A percentile compares a stretch with the other conserved stretches of the same genome.
These are phyloP conservation scores for Aureobasidium mangrovei DNA, from an alignment of 2,329 filamentous ascomycete species.

Conservation along the genomic window DNA sequence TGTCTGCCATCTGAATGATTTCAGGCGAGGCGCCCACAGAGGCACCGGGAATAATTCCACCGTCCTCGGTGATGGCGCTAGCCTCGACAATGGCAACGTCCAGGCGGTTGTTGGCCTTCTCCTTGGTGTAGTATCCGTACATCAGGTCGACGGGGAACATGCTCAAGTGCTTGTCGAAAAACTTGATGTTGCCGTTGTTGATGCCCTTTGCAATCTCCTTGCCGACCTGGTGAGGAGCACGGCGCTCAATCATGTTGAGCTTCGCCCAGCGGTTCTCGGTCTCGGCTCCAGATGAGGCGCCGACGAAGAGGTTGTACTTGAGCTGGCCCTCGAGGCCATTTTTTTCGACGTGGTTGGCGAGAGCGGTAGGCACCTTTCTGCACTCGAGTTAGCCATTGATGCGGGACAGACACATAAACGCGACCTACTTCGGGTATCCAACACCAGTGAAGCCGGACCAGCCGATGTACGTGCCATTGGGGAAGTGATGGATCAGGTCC, in stretches of 20 bases:
- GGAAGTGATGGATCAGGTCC: constrained; percentile 72
- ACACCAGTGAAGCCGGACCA: constrained; percentile 91
- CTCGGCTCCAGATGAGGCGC: constrained; percentile 80
- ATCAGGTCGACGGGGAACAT: constrained; percentile 87
- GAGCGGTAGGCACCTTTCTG: constrained; percentile 72
- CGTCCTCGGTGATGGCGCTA: constrained; percentile 77
- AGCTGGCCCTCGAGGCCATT: constrained; percentile 76
- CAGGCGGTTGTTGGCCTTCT: constrained; percentile 63
- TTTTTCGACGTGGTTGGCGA: constrained; percentile 83
- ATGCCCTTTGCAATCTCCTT: constrained; percentile 87
- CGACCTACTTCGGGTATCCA: constrained; percentile 70
- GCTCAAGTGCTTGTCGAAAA: constrained; percentile 88
- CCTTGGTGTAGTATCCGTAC: constrained; percentile 67
- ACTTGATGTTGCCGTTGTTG: constrained; percentile 79
- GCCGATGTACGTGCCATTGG: constrained; percentile 76
- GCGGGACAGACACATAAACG: not conserved
- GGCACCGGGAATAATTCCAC: constrained; percentile 79
- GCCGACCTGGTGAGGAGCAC: constrained; percentile 79
- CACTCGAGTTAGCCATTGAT: constrained; percentile 17
- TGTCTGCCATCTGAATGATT: constrained; percentile 82
- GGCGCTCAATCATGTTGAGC: constrained; percentile 81
- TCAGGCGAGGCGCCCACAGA: constrained; percentile 80
- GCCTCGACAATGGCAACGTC: constrained; percentile 78
- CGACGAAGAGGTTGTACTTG: constrained; percentile 80
- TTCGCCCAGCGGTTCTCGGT: constrained; percentile 88